Base-by-base conservation (phyloP, 176 grass and related monocot genomes). In the Triticum urartu region DNA sequence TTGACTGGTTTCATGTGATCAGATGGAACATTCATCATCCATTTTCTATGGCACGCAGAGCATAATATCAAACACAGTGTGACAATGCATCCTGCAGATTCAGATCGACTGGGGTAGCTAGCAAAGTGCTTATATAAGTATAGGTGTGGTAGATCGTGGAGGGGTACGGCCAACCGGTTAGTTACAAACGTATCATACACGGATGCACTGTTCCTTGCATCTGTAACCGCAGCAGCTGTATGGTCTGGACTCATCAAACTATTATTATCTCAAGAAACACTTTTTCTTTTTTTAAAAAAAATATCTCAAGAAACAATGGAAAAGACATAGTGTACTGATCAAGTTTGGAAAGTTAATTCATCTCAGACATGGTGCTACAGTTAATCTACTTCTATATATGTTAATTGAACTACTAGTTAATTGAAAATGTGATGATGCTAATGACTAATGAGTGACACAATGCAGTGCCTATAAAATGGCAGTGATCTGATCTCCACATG, bases 401-500 rank as follows among this genome's bases (percentile, higher is more conserved):
- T 59, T 21, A 59, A 59, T 22, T 35, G 42, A 48, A 24, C 14
- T 11, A 14, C 20, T 35, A 21, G 58, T 20, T 52, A 17, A 68
- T 20, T 39, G 22, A 68, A 85, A 68, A 61, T 42, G 7, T 1
- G 18, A 71, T 30, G 11, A 56, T 56, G 34, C 40, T 8, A 50
- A 59, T 30, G 28, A 30, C 40, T 8, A 50, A 59, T 59, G 69
- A 5, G n/a, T 4, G 28, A 11, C 7, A 3, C 69, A 62, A 75
- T 28, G 78, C 28, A 74, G 4, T 21, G 2, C 56, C 56, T 59
- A 59, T 59, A 21, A 21, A 59, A 59, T 59, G 56, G 56, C 43
- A 52, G 72, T 25, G 60, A 63, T 63, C 60, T 59, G 56, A 59
- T 60, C 25, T 60, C 58, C 84, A 91, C 89, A 80, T 91, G 85